Conservation (phyloP, 148 eudicot species). For the Amaranthus palmeri region DNA sequence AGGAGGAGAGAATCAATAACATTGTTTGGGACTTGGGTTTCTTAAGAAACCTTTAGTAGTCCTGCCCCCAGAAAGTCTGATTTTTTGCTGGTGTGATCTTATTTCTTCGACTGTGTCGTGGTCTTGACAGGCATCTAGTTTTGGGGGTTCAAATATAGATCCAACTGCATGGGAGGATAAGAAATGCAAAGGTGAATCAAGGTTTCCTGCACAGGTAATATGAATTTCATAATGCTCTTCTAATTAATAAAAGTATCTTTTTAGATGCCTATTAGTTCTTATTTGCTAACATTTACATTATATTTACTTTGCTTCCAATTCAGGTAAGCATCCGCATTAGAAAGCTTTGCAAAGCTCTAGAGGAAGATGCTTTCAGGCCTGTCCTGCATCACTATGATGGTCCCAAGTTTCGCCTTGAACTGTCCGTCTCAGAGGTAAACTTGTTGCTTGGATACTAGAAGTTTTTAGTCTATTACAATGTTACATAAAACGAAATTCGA, state of each 20-base stretch:
- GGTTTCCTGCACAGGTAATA: constrained; percentile 95
- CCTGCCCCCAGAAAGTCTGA: neutral
- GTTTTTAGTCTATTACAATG: too few relatives aligned
- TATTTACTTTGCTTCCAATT: neutral
- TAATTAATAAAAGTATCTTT: neutral
- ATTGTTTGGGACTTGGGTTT: too few relatives aligned
- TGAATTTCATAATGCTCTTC: neutral
- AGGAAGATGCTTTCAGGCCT: constrained; percentile 89
- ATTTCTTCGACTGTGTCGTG: constrained; percentile 5
- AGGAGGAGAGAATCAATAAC: too few relatives aligned
- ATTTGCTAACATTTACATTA: neutral
- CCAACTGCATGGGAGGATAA: constrained; percentile 99
- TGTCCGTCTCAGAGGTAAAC: constrained; percentile 75
- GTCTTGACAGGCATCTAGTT: constrained; percentile 57
- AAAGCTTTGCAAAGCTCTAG: constrained; percentile 68
- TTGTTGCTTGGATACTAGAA: too few relatives aligned
- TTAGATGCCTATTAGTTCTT: too few relatives aligned
- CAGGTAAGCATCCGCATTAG: constrained; percentile 75
- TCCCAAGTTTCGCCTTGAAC: constrained; percentile 88
- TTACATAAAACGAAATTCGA: too few relatives aligned
- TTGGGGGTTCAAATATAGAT: constrained; percentile 95
- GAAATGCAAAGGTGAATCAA: constrained; percentile 94
- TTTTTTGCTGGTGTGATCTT: neutral
- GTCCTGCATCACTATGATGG: constrained; percentile 95
- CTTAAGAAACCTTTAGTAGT: neutral